Percentiles rank a stretch among this genome's conserved stretches.
phyloP scores from a whole-genome alignment of 2,329 filamentous ascomycete genomes.

The Catunica adiposa region DNA sequence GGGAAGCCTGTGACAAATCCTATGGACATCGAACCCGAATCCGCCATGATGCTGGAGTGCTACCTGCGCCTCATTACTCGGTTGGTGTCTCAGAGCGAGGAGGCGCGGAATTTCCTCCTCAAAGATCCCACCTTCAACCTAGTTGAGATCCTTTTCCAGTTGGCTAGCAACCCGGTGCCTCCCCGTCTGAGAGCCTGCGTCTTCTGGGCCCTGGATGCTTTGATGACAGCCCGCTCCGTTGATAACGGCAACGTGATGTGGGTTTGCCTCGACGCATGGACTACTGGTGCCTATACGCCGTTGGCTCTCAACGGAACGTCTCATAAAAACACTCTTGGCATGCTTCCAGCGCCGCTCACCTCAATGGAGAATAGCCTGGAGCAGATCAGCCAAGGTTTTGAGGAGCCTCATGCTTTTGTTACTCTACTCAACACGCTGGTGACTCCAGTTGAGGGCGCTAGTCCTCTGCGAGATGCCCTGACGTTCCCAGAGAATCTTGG shows the following conservation, averaged over 20 bases:
- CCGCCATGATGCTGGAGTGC: constrained; percentile 88
- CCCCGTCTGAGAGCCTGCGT: constrained; percentile 66
- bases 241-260: constrained; percentile 60
- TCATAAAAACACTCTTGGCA: constrained; percentile 16
- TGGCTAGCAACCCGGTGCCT: constrained; percentile 63
- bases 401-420: constrained; percentile 74
- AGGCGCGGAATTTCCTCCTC: constrained; percentile 58
- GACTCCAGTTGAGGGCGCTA: constrained; percentile 43
- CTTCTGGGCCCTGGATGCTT: constrained; percentile 58
- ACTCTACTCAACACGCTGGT: constrained; percentile 59
- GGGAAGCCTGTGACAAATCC: constrained; percentile 47
- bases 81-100: constrained; percentile 56
- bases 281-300: constrained; percentile 40
- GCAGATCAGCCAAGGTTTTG: constrained; percentile 61
- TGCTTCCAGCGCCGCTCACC: constrained; percentile 13
- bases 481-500: constrained; percentile 81
- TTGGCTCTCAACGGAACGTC: constrained; percentile 12
- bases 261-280: constrained; percentile 64
- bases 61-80: constrained; percentile 80
- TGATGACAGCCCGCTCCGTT: constrained; percentile 58
- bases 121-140: constrained; percentile 48
- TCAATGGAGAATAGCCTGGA: constrained; percentile 52
- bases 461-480: constrained; percentile 53
- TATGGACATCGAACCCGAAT: constrained; percentile 75
- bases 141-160: constrained; percentile 56